These are phyloP conservation scores for Rhizomucor miehei DNA, from an alignment of 371 early-diverging fungal species.

Conservation along the genomic window DNA sequence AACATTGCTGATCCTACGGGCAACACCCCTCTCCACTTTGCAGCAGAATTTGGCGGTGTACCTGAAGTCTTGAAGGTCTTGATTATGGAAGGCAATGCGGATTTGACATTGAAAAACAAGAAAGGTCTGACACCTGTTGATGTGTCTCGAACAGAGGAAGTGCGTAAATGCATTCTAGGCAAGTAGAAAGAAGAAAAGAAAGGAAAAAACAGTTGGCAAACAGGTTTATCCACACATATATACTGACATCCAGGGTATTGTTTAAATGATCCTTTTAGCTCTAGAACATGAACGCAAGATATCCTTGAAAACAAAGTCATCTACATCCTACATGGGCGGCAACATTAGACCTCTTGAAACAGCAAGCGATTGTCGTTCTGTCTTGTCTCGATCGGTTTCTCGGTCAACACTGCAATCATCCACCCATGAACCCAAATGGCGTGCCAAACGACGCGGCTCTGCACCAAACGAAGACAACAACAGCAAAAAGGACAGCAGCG, in stretches of 20 bases:
- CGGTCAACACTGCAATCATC: conserved; percentile 19
- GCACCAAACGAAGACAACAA: conserved; percentile 1
- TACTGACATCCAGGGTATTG: not conserved
- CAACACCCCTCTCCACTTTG: conserved; percentile 69
- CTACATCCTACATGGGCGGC: conserved; percentile 19
- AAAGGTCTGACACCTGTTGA: conserved; percentile 54
- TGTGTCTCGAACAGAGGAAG: conserved; percentile 38
- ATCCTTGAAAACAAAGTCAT: conserved; percentile 15
- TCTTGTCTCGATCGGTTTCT: conserved; percentile 18
- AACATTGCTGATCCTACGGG: conserved; percentile 63
- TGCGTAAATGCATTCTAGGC: conserved; percentile 21
- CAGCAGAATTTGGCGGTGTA: conserved; percentile 59
- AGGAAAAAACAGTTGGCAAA: conserved; percentile 3
- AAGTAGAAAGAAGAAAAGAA: not conserved
- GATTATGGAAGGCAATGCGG: conserved; percentile 45
- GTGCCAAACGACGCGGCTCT: conserved; percentile 3
- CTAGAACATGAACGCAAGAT: conserved; percentile 32
- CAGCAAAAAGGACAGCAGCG: conserved; percentile 2
- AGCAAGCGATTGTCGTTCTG: conserved; percentile 29
- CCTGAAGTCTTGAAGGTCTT: conserved; percentile 53
- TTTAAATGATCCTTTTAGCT: conserved; percentile 4
- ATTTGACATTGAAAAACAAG: conserved; percentile 46
- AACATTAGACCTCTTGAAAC: conserved; percentile 42
- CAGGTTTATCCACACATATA: not conserved
- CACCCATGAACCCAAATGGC: conserved; percentile 1